phyloP scores from a whole-genome alignment of 306 rosid species.

The Vigna hirtella region DNA sequence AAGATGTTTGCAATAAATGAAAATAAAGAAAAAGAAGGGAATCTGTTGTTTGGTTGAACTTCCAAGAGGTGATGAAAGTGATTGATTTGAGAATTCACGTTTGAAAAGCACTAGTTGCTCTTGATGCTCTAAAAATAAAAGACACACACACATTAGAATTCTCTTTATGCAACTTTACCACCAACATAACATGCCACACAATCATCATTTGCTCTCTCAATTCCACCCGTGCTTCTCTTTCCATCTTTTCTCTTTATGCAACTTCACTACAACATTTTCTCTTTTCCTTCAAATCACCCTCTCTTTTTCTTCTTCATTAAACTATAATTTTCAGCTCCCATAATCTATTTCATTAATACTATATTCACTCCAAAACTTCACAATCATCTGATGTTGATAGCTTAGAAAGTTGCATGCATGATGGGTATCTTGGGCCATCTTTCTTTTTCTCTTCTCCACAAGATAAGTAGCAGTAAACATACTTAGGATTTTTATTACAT shows the following conservation, averaged over 20 bases:
- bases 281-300: neutral
- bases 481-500: too few species aligned
- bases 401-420: too few species aligned
- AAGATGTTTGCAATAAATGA: neutral
- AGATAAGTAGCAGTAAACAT: too few species aligned
- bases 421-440: too few species aligned
- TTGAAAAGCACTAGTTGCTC: neutral
- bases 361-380: too few species aligned
- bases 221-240: constrained; percentile 1
- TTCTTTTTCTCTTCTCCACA: too few species aligned
- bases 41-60: neutral
- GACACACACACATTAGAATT: neutral
- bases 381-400: too few species aligned
- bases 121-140: neutral
- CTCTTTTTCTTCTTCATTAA: neutral
- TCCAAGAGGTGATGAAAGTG: neutral
- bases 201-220: neutral
- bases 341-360: neutral
- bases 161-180: neutral
- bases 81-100: constrained; percentile 1
- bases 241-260: neutral
- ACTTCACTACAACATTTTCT: neutral
- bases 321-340: too few species aligned
- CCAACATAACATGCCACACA: neutral
- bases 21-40: constrained; percentile 3